phyloP scores from a whole-genome alignment of 2,329 filamentous ascomycete genomes.

The Tolypocladium tropicale region DNA sequence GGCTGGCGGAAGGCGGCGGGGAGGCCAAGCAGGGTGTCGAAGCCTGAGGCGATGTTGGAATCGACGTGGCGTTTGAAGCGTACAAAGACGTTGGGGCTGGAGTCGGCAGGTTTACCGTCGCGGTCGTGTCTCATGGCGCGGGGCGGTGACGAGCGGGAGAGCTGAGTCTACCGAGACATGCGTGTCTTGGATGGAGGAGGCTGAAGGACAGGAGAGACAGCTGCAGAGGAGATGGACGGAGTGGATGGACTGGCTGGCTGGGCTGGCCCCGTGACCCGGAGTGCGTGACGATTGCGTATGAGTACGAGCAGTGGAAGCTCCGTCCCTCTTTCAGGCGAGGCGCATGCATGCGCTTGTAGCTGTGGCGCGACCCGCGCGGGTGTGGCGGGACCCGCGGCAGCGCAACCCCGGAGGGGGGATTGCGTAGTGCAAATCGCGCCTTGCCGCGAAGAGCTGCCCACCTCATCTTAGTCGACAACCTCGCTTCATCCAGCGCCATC shows the following conservation, averaged over 20 bases:
- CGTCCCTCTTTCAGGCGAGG: neutral
- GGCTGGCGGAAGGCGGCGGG: neutral
- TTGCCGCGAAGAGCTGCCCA: neutral
- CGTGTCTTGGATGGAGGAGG: neutral
- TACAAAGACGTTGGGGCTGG: constrained; percentile 7
- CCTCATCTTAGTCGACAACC: neutral
- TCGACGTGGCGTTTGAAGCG: constrained; percentile 21
- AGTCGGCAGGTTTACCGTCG: constrained; percentile 5
- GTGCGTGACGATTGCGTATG: neutral
- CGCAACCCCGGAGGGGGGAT: no score
- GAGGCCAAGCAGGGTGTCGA: constrained; percentile 8
- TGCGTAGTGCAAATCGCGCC: no score
- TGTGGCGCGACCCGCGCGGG: neutral
- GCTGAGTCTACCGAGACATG: neutral
- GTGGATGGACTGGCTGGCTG: neutral
- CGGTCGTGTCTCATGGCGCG: constrained; percentile 10
- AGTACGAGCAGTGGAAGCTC: no score
- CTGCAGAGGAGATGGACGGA: neutral
- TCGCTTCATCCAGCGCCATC: neutral
- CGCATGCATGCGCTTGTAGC: no score
- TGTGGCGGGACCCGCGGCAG: neutral
- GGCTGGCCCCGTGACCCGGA: neutral
- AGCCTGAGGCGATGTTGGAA: constrained; percentile 20
- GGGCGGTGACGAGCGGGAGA: neutral
- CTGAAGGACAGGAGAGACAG: neutral